phyloP scores from a whole-genome alignment of 1,284 basidiomycete genomes.

The Ceratobasidium sp. region DNA sequence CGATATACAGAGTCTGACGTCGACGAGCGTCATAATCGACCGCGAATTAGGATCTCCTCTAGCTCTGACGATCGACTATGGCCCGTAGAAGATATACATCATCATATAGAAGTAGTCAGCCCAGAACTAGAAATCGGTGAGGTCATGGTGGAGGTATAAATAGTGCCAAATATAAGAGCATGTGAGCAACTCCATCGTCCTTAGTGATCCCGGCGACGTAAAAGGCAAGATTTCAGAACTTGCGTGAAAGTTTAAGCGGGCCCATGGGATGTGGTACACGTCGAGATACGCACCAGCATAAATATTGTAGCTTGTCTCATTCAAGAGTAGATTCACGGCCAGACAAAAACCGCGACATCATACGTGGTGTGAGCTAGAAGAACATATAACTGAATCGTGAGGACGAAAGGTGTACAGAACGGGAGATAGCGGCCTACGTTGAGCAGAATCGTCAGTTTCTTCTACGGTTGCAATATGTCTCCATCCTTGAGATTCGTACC shows the following conservation, averaged over 20 bases:
- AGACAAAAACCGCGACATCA: conserved; percentile 30
- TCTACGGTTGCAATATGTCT: conserved; percentile 19
- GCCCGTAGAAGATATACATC: neutral
- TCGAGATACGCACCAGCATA: neutral
- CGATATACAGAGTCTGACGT: neutral
- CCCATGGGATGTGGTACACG: neutral
- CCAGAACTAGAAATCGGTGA: neutral
- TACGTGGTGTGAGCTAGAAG: conserved; percentile 8
- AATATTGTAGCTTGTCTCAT: neutral
- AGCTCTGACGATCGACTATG: conserved; percentile 4
- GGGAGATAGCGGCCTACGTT: neutral
- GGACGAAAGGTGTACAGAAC: neutral
- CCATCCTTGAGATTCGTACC: conserved; percentile 21
- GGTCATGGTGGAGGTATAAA: conserved; percentile 14
- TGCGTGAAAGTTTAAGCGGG: neutral
- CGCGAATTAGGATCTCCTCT: neutral
- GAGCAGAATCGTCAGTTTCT: conserved; percentile 15
- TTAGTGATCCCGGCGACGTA: neutral
- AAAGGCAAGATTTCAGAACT: neutral
- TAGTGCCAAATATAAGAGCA: neutral
- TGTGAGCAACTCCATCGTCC: neutral
- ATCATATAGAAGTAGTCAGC: neutral
- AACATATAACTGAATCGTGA: neutral
- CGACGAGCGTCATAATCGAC: conserved; percentile 1
- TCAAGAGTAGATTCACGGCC: neutral